A percentile compares a stretch with the other conserved stretches of the same genome.
phyloP scores from a whole-genome alignment of 768 basidiomycete species.

The Cystobasidium onofrii region DNA sequence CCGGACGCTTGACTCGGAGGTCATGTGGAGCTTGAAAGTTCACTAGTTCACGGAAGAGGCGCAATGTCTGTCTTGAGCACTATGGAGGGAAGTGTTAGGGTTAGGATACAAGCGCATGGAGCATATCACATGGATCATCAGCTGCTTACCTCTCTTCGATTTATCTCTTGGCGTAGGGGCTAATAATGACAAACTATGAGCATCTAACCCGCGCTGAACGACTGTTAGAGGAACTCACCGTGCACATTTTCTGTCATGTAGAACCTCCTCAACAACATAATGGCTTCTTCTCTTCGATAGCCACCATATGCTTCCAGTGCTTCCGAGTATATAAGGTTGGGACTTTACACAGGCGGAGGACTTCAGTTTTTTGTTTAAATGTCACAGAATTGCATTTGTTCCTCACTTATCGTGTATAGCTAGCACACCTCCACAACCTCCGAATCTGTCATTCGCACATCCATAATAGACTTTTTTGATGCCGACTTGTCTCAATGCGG shows the following conservation, averaged over 20 bases:
- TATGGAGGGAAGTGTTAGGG: not conserved
- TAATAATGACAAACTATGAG: conserved; percentile 45
- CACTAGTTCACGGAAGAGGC: not conserved
- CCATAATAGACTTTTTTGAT: conserved; percentile 86
- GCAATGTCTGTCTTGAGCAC: conserved; percentile 26
- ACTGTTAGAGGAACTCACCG: conserved; percentile 52
- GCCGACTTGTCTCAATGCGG: conserved; percentile 84
- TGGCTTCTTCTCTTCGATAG: conserved; percentile 70
- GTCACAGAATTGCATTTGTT: no score
- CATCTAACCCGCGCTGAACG: conserved; percentile 9
- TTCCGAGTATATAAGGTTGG: conserved; percentile 65
- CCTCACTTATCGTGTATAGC: conserved; percentile 70
- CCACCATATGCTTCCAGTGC: conserved; percentile 67
- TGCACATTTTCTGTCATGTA: conserved; percentile 89
- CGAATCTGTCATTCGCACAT: conserved; percentile 90
- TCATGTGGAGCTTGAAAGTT: not conserved
- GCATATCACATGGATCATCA: not conserved
- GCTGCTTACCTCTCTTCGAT: conserved; percentile 52
- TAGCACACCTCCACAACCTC: conserved; percentile 89
- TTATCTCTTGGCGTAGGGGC: conserved; percentile 88
- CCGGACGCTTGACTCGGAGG: no score
- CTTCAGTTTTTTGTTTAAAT: no score
- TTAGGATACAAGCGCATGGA: not conserved
- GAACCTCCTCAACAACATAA: conserved; percentile 74
- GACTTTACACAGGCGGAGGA: conserved; percentile 47